Evolutionary conservation across 2,329 filamentous ascomycete genomes (phyloP), one percentile per base, ranked within the genome.

Genomic region (Trichoderma sp.): DNA sequence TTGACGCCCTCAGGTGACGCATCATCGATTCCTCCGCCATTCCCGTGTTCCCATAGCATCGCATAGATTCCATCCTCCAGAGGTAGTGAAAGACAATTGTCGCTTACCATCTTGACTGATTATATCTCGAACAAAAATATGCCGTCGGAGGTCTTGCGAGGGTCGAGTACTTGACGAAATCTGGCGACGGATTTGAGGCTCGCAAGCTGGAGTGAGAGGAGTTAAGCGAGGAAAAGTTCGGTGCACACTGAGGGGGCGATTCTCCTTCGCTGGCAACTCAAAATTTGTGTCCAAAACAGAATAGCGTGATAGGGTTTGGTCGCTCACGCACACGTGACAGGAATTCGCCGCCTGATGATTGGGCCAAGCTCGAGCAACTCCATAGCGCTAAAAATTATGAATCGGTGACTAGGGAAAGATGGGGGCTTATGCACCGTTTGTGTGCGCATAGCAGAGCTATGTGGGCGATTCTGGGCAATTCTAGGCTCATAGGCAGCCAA

Each of bases 91-190:
- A 67, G 70, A 69, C 69, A 68, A 68, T 74, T 71, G 75, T 77
- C 77, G 79, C 88, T 89, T 87, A 91, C 89, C 89, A 91, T 91
- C 81, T 89, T 90, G 88, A 84, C 84, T 86, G 82, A 85, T 84
- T 84, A 79, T 43, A 43, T n/a, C 39, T 80, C 77, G 80, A 77
- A 77, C 73, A 76, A 59, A 75, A 72, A 78, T 79, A 79, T 77
- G 79, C 77, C 77, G 76, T 78, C 81, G 76, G 78, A 75, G 75
- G 72, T 79, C 78, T 81, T 81, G 83, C 82, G 84, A 85, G 82
- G 78, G 76, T 78, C 74, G 78, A 76, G 80, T 81, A 79, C 76
- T 82, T 83, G 82, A 81, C 81, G 79, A 84, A 85, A 85, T 85
- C 83, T 85, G 83, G 79, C 78, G 80, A 80, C 83, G 84, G 84